Conservation (phyloP, 108 stramenopile species). For the Nannochloropsis gaditana region DNA sequence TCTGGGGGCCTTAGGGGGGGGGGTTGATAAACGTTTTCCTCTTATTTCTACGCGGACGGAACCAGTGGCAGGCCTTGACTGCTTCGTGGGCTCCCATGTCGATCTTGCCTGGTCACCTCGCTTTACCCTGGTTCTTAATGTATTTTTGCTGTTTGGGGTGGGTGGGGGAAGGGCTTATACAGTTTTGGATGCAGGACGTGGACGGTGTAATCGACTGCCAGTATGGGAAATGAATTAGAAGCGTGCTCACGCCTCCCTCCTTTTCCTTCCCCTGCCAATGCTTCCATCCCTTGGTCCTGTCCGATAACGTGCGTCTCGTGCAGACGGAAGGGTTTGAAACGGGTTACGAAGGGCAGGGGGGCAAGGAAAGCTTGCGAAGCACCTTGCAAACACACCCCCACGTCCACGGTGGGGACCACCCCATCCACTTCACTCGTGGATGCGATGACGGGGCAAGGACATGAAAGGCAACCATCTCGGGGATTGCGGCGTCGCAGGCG, state of each 20-base stretch:
- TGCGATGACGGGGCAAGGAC: neutral
- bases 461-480: no score
- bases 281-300: neutral
- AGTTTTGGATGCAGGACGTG: no score
- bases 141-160: neutral
- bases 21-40: no score
- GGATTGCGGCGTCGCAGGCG: no score
- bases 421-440: constrained; percentile 30
- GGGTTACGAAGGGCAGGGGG: neutral
- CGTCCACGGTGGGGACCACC: constrained; percentile 27
- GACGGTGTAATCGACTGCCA: no score
- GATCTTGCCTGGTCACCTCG: no score
- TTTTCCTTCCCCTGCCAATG: neutral
- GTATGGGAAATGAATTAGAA: neutral
- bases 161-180: no score
- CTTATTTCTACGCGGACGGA: no score
- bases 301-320: neutral
- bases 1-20: constrained; percentile 21
- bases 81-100: no score
- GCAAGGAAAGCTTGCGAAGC: neutral
- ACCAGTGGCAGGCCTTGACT: no score
- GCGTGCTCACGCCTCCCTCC: neutral
- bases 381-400: neutral
- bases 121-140: neutral
- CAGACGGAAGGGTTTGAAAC: constrained; percentile 37